A percentile compares a stretch with the other conserved stretches of the same genome.
phyloP scores from a whole-genome alignment of 768 basidiomycete genomes.

The Podaxis sp. region DNA sequence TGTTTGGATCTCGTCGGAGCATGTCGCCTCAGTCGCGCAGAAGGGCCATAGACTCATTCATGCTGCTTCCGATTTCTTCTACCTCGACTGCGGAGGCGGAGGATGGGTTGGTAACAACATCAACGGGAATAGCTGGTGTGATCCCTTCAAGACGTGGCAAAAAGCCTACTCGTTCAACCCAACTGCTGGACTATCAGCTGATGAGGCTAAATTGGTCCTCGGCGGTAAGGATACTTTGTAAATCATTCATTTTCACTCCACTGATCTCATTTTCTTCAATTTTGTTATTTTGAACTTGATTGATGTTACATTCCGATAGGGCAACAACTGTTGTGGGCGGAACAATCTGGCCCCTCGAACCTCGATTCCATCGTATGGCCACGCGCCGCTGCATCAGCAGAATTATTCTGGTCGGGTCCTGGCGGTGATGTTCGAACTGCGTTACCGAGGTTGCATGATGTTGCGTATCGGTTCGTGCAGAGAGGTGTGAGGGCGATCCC shows the following conservation, averaged over 20 bases:
- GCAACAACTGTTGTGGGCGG: slow-evolving; percentile 71
- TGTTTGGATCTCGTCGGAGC: slow-evolving; percentile 68
- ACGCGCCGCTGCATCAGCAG: slow-evolving; percentile 66
- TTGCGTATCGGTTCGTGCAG: slow-evolving; percentile 57
- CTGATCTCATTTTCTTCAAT: background rate
- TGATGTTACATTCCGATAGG: slow-evolving; percentile 28
- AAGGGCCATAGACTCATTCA: slow-evolving; percentile 65
- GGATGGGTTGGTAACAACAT: slow-evolving; percentile 59
- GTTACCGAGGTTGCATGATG: slow-evolving; percentile 65
- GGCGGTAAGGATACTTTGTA: slow-evolving; percentile 46
- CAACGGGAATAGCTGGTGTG: slow-evolving; percentile 66
- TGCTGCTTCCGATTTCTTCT: slow-evolving; percentile 75
- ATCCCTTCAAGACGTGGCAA: slow-evolving; percentile 82
- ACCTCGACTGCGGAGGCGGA: slow-evolving; percentile 76
- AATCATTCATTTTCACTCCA: no score
- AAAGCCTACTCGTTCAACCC: slow-evolving; percentile 76
- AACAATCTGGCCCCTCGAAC: slow-evolving; percentile 66
- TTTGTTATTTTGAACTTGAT: background rate
- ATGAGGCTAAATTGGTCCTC: slow-evolving; percentile 53
- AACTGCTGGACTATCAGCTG: slow-evolving; percentile 48
- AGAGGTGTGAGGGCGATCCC: slow-evolving; percentile 59
- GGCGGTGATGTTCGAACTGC: slow-evolving; percentile 46
- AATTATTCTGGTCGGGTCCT: slow-evolving; percentile 71
- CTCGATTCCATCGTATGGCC: slow-evolving; percentile 73
- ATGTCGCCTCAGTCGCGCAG: slow-evolving; percentile 55